Evolutionary conservation across 148 eudicot genomes (phyloP), one percentile per base, ranked within the genome.

Genomic region (Camellia granthamiana): DNA sequence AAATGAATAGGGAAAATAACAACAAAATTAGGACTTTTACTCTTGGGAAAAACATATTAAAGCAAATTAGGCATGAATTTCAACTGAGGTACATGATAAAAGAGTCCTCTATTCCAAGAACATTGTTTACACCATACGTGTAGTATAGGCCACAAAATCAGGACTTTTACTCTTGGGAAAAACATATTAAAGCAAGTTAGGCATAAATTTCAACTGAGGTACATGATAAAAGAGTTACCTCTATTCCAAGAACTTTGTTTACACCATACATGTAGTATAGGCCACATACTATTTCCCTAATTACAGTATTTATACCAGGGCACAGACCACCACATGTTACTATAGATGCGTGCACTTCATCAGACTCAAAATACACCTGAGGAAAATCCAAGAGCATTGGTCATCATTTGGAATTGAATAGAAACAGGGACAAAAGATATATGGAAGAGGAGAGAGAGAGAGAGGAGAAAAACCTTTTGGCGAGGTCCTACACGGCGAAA

Each of bases 301-400:
- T 87, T 3, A 89, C 91, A 12, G 91, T 87, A 84, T 89, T 89
- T 73, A 85, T 72, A 41, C 91, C 91, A 23, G 91, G 91, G 69
- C 91, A 89, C 7, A 89, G 79, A 66, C 91, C 91, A 79, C 89
- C 91, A 81, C 91, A 89, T 41, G 89, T 89, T 63, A 89, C 91
- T 59, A 89, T 87, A 77, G 89, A 89, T 0, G 91, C 91, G 43
- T 69, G 81, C 82, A 89, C 91, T 23, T 89, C 91, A 41, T 87
- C 89, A 19, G 89, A 69, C 66, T 83, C 72, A 84, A 86, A 89
- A 84, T 87, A 87, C 43, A 89, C 89, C 91, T 87, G 87, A 19
- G 68, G 56, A n/a, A 47, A 69, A 59, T 42, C 16, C 43, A 46
- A 59, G 9, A 79, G 51, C 47, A 69, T 69, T 1, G 6, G 42